phyloP scores from a whole-genome alignment of 495 filamentous ascomycete genomes.

The Glutinoglossum americanum region DNA sequence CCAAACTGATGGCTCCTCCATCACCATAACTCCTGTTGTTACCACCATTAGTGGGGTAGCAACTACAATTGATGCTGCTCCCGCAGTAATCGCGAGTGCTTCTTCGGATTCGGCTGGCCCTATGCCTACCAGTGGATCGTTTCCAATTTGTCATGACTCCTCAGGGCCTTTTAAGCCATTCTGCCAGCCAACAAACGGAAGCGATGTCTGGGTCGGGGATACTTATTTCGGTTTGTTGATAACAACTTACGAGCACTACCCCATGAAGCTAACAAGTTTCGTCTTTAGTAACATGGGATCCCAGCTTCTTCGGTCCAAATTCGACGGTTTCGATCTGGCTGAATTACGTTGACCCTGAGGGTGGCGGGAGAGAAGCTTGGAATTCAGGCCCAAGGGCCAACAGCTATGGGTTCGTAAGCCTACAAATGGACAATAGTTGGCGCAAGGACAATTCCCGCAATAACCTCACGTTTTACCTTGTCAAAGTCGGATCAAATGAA shows the following conservation, averaged over 20 bases:
- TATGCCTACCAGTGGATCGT: constrained; percentile 10
- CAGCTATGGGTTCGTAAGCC: constrained; percentile 18
- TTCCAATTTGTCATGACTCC: constrained; percentile 16
- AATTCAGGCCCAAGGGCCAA: constrained; percentile 19
- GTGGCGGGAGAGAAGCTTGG: constrained; percentile 16
- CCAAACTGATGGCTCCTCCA: not conserved
- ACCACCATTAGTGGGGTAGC: not conserved
- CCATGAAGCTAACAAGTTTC: not conserved
- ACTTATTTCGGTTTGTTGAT: constrained; percentile 17
- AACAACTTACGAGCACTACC: not conserved
- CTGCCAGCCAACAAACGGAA: constrained; percentile 19
- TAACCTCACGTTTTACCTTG: constrained; percentile 11
- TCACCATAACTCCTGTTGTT: not conserved
- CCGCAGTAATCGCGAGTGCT: not conserved
- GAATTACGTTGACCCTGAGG: constrained; percentile 14
- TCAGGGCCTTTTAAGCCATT: constrained; percentile 14
- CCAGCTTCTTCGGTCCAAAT: constrained; percentile 19
- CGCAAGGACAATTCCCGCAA: constrained; percentile 14
- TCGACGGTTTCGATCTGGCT: constrained; percentile 21
- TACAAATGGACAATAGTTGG: constrained; percentile 19
- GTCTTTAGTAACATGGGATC: constrained; percentile 21
- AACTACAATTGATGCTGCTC: not conserved
- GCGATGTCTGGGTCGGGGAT: constrained; percentile 18
- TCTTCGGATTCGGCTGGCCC: not conserved
- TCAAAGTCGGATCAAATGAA: not conserved